Base-by-base conservation (phyloP, 2,329 filamentous ascomycete genomes). In the Sclerotinia nivalis region DNA sequence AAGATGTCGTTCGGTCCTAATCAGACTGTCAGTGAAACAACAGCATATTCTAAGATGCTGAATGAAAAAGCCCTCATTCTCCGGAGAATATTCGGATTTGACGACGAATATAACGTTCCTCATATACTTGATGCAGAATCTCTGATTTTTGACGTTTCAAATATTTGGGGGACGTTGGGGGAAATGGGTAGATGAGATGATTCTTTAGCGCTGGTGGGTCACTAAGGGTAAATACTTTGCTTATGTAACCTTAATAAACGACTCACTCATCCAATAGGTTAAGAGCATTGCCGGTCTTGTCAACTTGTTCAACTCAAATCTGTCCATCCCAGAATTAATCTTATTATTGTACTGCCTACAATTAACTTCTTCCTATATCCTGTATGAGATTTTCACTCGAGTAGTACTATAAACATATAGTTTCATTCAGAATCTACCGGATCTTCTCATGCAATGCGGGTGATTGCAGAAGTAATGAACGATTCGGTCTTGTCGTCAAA, bases 111-210 rank as follows among this genome's bases (percentile, higher is more conserved):
- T 62, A 4, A 7, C 25, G 13, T 25, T 15, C 12, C 22, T 58
- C 22, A 5, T 15, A 9, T 34, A 47, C 12, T n/a, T 4, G 25
- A 45, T n/a, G 59, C 9, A 13, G 12, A 37, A n/a, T 18, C 15
- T 62, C 43, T 49, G 34, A 49, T 37, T 50, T 49, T 37, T 25
- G 28, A 50, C 22, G 59, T 62, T 62, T 62, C 59, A 50, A 18
- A 49, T 37, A 7, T 62, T 50, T 49, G 45, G 28, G 45, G n/a
- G 28, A 62, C 28, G 43, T 50, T 49, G 59, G 28, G 45, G 43
- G 43, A 62, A 6, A 22, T 34, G 4, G 54, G 54, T 54, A 28
- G 15, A 43, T 15, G 40, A 13, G 31, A 13, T 58, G 31, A 13
- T 58, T 37, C 4, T 58, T 55, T 37, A 58, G 55, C 28, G 12